A percentile compares a stretch with the other conserved stretches of the same genome.
Evolutionary conservation across 2,329 filamentous ascomycete genomes (phyloP).

Genomic region (Talaromyces sp.): DNA sequence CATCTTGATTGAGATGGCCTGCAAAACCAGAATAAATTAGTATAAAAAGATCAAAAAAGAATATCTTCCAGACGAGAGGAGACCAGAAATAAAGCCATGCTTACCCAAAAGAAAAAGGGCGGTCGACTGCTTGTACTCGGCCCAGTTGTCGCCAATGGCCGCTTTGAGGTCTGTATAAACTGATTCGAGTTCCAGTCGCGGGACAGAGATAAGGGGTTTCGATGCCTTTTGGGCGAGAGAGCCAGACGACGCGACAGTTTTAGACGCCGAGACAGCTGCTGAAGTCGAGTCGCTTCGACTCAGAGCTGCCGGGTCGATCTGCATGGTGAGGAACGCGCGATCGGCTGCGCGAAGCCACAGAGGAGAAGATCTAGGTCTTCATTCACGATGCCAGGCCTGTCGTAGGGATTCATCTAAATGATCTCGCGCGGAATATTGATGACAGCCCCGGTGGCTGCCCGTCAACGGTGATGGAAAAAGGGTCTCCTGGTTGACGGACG

Average conservation of each 20-base stretch:
- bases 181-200: slow-evolving; percentile 59
- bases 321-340: slow-evolving; percentile 35
- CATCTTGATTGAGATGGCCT: slow-evolving; percentile 58
- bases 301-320: slow-evolving; percentile 42
- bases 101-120: slow-evolving; percentile 54
- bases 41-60: not conserved
- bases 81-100: slow-evolving; percentile 11
- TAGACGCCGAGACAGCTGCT: slow-evolving; percentile 25
- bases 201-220: slow-evolving; percentile 49
- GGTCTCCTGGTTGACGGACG: slow-evolving; percentile 17
- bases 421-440: slow-evolving; percentile 13
- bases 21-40: slow-evolving; percentile 7
- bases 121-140: slow-evolving; percentile 55
- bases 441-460: slow-evolving; percentile 19
- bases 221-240: slow-evolving; percentile 42
- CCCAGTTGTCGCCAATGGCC: slow-evolving; percentile 56
- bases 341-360: slow-evolving; percentile 36
- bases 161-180: slow-evolving; percentile 58
- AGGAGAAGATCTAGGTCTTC: slow-evolving; percentile 29
- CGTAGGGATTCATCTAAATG: slow-evolving; percentile 13
- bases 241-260: slow-evolving; percentile 23
- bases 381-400: slow-evolving; percentile 23
- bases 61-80: not conserved
- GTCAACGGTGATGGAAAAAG: slow-evolving; percentile 12
- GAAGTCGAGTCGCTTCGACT: slow-evolving; percentile 38